These are phyloP conservation scores for Loxodes magnus DNA, from an alignment of 73 alveolate genomes.

Conservation along the genomic window DNA sequence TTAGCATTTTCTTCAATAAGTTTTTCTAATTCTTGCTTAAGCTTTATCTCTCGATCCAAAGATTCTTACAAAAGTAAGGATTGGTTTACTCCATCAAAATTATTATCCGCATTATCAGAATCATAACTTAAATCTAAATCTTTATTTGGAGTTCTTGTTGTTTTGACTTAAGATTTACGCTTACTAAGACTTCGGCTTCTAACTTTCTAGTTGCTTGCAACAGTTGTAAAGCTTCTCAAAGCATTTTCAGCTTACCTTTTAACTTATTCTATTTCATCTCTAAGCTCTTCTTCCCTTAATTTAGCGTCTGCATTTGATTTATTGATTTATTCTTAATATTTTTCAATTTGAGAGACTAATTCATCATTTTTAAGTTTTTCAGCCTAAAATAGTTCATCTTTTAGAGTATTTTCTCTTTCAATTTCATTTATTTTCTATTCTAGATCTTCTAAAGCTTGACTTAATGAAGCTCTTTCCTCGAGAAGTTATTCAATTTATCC, in stretches of 20 bases:
- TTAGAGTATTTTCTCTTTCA: not conserved
- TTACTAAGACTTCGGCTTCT: not conserved
- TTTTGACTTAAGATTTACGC: not conserved
- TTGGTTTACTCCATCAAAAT: not conserved
- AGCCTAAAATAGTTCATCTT: not conserved
- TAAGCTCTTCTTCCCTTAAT: not conserved
- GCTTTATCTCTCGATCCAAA: too few relatives aligned
- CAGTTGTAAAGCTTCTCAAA: not conserved
- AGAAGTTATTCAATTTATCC: not conserved
- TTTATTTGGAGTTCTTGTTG: not conserved
- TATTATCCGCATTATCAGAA: not conserved
- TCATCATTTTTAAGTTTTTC: not conserved
- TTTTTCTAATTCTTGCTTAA: not conserved
- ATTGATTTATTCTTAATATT: not conserved
- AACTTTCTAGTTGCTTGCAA: not conserved
- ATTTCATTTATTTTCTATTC: conserved; percentile 8
- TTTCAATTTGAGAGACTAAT: not conserved
- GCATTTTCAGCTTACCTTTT: conserved; percentile 13
- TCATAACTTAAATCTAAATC: not conserved
- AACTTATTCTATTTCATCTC: not conserved
- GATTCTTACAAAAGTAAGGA: too few relatives aligned
- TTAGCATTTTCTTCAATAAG: not conserved
- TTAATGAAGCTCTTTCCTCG: not conserved
- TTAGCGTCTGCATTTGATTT: conserved; percentile 1
- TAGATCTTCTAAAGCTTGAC: not conserved